Base-by-base conservation (phyloP, 2,329 filamentous ascomycete genomes). In the Ceratocystiopsis sp. region DNA sequence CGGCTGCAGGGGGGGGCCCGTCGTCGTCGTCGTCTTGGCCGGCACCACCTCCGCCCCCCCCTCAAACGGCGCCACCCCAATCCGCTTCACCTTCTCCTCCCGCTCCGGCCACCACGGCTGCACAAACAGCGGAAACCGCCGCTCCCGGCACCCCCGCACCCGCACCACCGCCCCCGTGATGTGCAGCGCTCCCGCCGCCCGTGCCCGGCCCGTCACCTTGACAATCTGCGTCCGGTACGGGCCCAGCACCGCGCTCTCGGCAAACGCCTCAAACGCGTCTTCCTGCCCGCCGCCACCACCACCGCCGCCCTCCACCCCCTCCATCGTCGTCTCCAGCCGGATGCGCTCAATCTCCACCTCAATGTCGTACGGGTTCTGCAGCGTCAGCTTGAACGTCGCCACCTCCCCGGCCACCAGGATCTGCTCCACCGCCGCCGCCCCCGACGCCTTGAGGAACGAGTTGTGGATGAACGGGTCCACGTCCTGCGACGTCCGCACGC, bases 291-390 rank as follows among this genome's bases (percentile, higher is more conserved):
- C 13, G 37, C 21, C 37, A 10, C 21, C 37, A 11, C 15, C 33
- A 11, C 4, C 33, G 4, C 4, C 33, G 33, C 25, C 21, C 1
- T 76, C 68, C 19, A 78, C 71, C 1, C 84, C 86, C 21, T 21
- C 21, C 21, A 21, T 21, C 21, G 21, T 21, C 11, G 78, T 74
- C 48, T 85, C 78, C 8, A 98, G 64, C 21, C 69, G 71, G 38
- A 98, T 70, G 42, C 75, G 80, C 56, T 96, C 86, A 33, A 98
- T 78, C 43, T 93, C 84, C 5, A 98, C 65, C 48, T 95, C 85
- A 50, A 96, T 80, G 47, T 96, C 89, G 52, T 86, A 95, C 0
- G 87, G 85, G 52, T 98, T 98, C 55, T 96, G 91, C 16, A 98
- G 65, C 2, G 82, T 86, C 29, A 96, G 71, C 51, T 74, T 73